These are phyloP conservation scores for Periconia sp. DNA, from an alignment of 2,329 filamentous ascomycete genomes.

Conservation along the genomic window DNA sequence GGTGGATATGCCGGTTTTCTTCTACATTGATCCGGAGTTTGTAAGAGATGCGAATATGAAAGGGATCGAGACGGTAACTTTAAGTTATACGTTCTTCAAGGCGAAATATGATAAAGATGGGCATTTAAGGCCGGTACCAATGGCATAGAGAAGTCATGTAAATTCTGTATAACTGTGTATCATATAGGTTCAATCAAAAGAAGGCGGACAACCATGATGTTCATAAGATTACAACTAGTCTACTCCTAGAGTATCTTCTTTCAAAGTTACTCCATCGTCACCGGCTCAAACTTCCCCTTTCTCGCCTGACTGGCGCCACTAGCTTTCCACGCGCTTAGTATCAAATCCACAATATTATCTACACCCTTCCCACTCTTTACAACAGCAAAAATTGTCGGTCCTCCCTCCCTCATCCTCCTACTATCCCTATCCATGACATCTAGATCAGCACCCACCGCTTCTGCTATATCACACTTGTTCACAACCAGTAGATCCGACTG, in stretches of 20 bases:
- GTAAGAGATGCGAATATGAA: constrained; percentile 91
- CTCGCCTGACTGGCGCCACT: constrained; percentile 69
- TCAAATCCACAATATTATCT: constrained; percentile 84
- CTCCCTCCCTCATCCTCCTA: constrained; percentile 90
- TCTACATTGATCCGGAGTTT: constrained; percentile 97
- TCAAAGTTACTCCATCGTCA: constrained; percentile 35
- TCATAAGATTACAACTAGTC: not conserved
- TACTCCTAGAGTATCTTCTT: not conserved
- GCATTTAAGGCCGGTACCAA: constrained; percentile 65
- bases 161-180: constrained; percentile 2
- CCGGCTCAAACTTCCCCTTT: constrained; percentile 40
- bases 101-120: constrained; percentile 85
- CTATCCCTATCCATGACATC: constrained; percentile 94
- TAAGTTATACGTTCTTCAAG: constrained; percentile 99
- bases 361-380: constrained; percentile 92
- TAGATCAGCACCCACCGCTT: constrained; percentile 88
- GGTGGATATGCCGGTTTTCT: constrained; percentile 99
- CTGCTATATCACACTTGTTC: constrained; percentile 96
- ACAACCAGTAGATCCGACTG: constrained; percentile 93
- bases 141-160: constrained; percentile 18
- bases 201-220: not conserved
- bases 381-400: constrained; percentile 93
- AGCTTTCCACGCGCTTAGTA: constrained; percentile 89
- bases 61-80: constrained; percentile 90
- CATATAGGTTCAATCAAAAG: not conserved